These are phyloP conservation scores for Aspergillus jensenii DNA, from an alignment of 2,329 filamentous ascomycete genomes.

Conservation along the genomic window DNA sequence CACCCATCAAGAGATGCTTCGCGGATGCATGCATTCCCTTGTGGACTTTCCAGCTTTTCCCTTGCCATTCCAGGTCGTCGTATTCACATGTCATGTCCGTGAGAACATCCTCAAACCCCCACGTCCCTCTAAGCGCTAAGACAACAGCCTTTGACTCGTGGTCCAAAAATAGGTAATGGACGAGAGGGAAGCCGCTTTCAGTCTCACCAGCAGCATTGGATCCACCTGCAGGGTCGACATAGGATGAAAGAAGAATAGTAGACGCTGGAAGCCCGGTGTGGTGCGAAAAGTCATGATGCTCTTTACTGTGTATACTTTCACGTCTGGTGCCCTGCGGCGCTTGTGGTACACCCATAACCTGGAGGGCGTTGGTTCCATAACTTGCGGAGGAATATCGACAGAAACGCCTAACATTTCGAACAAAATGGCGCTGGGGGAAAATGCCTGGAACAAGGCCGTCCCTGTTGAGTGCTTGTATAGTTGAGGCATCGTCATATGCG, in stretches of 20 bases:
- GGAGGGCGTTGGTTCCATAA: conserved; percentile 48
- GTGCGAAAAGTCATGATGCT: conserved; percentile 47
- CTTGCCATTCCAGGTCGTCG: conserved; percentile 60
- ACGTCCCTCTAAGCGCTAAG: conserved; percentile 69
- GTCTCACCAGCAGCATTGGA: conserved; percentile 65
- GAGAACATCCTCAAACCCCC: conserved; percentile 72
- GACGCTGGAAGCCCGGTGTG: conserved; percentile 46
- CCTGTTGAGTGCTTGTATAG: conserved; percentile 43
- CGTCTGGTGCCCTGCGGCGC: conserved; percentile 30
- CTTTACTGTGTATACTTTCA: conserved; percentile 37
- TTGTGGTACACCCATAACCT: conserved; percentile 46
- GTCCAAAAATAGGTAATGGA: conserved; percentile 72
- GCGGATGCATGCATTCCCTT: conserved; percentile 74
- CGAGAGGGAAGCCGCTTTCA: conserved; percentile 66
- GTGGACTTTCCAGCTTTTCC: conserved; percentile 67
- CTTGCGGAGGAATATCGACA: conserved; percentile 49
- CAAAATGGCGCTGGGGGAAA: conserved; percentile 47
- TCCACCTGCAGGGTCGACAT: conserved; percentile 67
- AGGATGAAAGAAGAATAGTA: conserved; percentile 64
- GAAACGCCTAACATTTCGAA: conserved; percentile 47
- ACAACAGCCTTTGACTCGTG: conserved; percentile 71
- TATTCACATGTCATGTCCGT: conserved; percentile 75
- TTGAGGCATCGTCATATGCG: conserved; percentile 47
- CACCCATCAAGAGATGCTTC: conserved; percentile 65
- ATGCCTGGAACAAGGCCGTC: conserved; percentile 47